Evolutionary conservation across 2,329 filamentous ascomycete species (phyloP), one percentile per base, ranked within the genome.

Genomic region (Magnaporthiopsis rhizophila): DNA sequence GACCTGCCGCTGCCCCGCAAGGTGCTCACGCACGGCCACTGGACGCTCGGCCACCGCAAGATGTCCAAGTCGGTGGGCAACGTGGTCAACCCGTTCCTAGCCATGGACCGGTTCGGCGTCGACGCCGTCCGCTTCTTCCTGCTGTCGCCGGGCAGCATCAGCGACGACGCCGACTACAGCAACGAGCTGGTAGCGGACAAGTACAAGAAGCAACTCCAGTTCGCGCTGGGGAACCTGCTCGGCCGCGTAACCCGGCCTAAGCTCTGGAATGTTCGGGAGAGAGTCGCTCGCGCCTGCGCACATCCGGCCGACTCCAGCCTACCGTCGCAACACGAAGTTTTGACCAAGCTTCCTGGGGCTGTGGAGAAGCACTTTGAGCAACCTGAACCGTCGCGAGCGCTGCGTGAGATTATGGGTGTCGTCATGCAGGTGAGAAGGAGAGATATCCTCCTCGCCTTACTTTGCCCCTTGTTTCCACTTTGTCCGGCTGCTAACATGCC

Each of bases 1-100:
- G 87, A 88, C 62, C 81, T 98, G 5, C 89, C 91, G 1, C 79
- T 90, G 0, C 92, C 95, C 0, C 89, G 87, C 71, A 87, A 87
- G 67, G 85, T 99, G 38, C 80, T 99, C 2, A 91, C 91, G 63
- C 95, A 99, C 73, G 92, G 89, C 2, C 95, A 99, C 74, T 99
- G 96, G 95, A 96, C 92, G 18, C 88, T 99, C 77, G 91, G 90
- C 64, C 86, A 86, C 63, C 86, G 88, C 69, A 99, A 99, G 76
- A 99, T 99, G 93, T 94, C 93, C 66, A 99, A 99, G 75, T 96
- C 91, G 1, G 86, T 89, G 2, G 95, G 95, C 67, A 97, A 97
- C 73, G 94, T 96, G 1, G 94, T 99, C 58, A 95, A 97, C 72
- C 95, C 95, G 0, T 92, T 96, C 72, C 92, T 92, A 69, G 95